phyloP scores from a whole-genome alignment of 306 rosid genomes.

The Quercus bicolor region DNA sequence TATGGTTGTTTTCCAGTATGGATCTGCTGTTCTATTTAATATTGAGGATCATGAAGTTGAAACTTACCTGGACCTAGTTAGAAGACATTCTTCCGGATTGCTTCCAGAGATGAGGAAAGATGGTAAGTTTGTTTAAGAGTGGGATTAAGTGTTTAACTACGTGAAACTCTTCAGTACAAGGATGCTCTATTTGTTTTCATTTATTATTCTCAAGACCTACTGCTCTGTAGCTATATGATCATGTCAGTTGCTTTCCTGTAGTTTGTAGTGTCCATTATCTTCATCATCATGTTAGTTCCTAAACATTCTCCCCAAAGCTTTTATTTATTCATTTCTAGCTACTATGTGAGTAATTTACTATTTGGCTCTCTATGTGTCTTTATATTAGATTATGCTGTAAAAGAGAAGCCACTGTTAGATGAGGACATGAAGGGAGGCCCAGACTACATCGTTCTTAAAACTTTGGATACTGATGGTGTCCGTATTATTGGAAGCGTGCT shows the following conservation, averaged over 20 bases:
- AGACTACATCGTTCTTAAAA: slow-evolving; percentile 81
- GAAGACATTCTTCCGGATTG: slow-evolving; percentile 83
- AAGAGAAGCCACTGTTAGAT: slow-evolving; percentile 69
- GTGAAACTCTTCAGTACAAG: background rate
- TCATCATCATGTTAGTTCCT: background rate
- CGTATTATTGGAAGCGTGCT: slow-evolving; percentile 93
- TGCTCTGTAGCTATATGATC: background rate
- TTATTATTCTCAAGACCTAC: background rate
- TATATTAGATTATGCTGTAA: slow-evolving; percentile 80
- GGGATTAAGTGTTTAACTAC: background rate
- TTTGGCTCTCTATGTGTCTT: background rate
- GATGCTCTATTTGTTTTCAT: background rate
- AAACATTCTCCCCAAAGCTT: background rate
- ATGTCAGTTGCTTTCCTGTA: background rate
- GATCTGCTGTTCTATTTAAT: slow-evolving; percentile 89
- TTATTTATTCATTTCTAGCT: background rate
- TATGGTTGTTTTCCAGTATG: slow-evolving; percentile 89
- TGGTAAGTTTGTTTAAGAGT: slow-evolving; percentile 45
- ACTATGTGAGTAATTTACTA: no score
- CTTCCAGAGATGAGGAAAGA: slow-evolving; percentile 88
- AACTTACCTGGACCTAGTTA: slow-evolving; percentile 55
- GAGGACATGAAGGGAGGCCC: slow-evolving; percentile 91
- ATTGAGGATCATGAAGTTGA: slow-evolving; percentile 88
- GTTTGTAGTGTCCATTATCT: background rate
- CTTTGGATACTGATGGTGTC: slow-evolving; percentile 79